These are phyloP conservation scores for Agaricus blazei DNA, from an alignment of 768 basidiomycete species.

Conservation along the genomic window DNA sequence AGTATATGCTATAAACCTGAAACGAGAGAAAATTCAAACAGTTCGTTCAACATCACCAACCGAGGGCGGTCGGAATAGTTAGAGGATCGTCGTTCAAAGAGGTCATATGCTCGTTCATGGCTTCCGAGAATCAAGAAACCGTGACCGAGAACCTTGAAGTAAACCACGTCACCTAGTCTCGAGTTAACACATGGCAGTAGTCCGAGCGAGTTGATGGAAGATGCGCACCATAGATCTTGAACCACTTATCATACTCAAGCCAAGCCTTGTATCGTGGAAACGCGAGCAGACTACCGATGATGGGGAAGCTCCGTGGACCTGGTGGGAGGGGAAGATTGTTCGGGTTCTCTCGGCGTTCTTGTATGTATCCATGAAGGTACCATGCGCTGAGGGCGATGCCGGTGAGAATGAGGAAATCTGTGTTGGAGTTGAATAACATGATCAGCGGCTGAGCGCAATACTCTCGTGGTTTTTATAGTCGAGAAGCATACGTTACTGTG, in stretches of 20 bases:
- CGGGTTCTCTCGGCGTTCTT: neutral
- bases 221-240: neutral
- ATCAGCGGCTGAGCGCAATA: too few species aligned
- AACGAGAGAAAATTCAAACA: slow-evolving; percentile 25
- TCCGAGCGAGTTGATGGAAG: neutral
- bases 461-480: too few species aligned
- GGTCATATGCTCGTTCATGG: slow-evolving; percentile 24
- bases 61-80: slow-evolving; percentile 51
- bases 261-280: slow-evolving; percentile 2
- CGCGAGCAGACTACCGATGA: slow-evolving; percentile 1
- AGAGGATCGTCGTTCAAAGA: slow-evolving; percentile 49
- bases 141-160: too few species aligned
- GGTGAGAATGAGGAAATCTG: too few species aligned
- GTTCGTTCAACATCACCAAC: slow-evolving; percentile 43
- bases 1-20: neutral
- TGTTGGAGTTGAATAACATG: too few species aligned
- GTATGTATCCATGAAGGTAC: neutral
- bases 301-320: neutral
- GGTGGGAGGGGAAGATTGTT: neutral
- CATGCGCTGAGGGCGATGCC: neutral
- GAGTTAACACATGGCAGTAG: slow-evolving; percentile 12
- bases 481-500: too few species aligned
- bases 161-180: neutral
- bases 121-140: too few species aligned
- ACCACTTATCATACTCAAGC: neutral